Conservation (phyloP, 768 basidiomycete species). For the Panellus pusillus region DNA sequence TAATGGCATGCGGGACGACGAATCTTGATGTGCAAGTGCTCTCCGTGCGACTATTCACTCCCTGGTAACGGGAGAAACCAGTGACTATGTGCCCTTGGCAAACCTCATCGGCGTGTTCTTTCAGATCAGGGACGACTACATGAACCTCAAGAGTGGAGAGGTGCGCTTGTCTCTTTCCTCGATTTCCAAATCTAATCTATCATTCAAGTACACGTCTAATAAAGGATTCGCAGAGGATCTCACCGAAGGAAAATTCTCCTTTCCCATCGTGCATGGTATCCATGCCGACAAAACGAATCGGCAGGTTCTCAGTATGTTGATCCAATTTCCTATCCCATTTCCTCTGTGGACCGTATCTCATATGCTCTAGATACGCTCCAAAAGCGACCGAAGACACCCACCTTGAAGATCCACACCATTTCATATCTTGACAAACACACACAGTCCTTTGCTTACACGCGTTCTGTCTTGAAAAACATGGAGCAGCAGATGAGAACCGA, state of each 20-base stretch:
- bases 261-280: constrained; percentile 73
- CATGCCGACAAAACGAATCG: constrained; percentile 55
- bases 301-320: constrained; percentile 53
- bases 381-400: constrained; percentile 62
- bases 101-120: constrained; percentile 94
- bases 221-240: constrained; percentile 74
- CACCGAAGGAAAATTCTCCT: constrained; percentile 81
- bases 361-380: constrained; percentile 27
- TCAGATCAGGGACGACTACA: constrained; percentile 96
- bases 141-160: constrained; percentile 89
- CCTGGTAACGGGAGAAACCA: constrained; percentile 29
- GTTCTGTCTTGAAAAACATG: constrained; percentile 49
- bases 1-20: constrained; percentile 86
- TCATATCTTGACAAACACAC: constrained; percentile 46
- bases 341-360: constrained; percentile 17
- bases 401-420: constrained; percentile 63
- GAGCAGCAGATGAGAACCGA: constrained; percentile 55
- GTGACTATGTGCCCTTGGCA: constrained; percentile 89
- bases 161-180: constrained; percentile 38
- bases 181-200: background rate
- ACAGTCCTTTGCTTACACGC: constrained; percentile 62
- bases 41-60: background rate
- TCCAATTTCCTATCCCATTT: constrained; percentile 31
- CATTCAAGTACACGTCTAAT: constrained; percentile 57
- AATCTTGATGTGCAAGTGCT: constrained; percentile 57